These are phyloP conservation scores for Scenedesmus sp. DNA, from an alignment of 163 green algal genomes.

Conservation along the genomic window DNA sequence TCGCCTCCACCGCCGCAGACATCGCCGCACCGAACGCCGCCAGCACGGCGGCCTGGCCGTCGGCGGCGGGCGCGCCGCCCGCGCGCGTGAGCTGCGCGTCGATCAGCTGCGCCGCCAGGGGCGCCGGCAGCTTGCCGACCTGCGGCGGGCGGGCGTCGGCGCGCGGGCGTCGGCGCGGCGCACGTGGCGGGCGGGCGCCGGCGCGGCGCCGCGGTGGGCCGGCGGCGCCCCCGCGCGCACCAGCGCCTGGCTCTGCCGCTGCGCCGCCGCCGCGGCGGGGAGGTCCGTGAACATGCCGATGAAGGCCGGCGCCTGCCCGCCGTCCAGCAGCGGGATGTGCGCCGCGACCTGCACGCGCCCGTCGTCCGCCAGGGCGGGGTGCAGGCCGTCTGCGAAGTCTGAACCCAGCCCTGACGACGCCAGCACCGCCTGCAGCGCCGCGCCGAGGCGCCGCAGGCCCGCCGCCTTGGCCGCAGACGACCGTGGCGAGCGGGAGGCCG, in stretches of 20 bases:
- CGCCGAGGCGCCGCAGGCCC: slow-evolving; percentile 10
- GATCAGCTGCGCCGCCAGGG: background rate
- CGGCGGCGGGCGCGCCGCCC: too few species aligned
- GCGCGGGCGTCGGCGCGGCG: background rate
- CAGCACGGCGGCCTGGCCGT: too few species aligned
- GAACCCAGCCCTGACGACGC: background rate
- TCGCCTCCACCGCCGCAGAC: too few species aligned
- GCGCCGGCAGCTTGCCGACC: background rate
- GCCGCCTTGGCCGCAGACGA: too few species aligned
- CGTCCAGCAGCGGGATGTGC: slow-evolving; percentile 19
- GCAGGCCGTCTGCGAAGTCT: slow-evolving; percentile 25
- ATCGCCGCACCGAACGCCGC: too few species aligned
- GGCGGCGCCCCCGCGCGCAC: background rate
- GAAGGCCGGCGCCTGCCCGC: slow-evolving; percentile 14
- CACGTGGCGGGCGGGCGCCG: too few species aligned
- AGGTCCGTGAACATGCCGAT: slow-evolving; percentile 22
- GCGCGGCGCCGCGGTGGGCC: background rate
- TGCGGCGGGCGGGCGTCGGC: background rate
- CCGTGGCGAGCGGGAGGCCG: too few species aligned
- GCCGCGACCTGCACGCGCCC: slow-evolving; percentile 18
- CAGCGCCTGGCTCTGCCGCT: slow-evolving; percentile 29
- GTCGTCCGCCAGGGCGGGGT: slow-evolving; percentile 1
- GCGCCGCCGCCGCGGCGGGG: slow-evolving; percentile 16
- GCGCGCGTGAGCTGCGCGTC: background rate
- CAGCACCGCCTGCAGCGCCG: background rate